Conservation (phyloP, 768 basidiomycete genomes). For the Russula virescens region DNA sequence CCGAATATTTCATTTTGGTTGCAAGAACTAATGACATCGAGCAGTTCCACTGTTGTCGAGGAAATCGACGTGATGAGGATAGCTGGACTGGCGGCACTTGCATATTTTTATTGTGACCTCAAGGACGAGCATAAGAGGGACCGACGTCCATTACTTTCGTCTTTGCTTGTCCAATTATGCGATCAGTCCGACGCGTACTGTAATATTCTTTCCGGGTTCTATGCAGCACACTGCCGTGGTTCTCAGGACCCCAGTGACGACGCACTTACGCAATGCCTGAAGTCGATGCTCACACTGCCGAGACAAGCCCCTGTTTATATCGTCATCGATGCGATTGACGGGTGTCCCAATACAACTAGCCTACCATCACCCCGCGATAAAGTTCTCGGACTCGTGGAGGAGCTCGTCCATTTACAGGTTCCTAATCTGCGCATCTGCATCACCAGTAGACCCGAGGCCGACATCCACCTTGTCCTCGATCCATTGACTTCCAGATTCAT, state of each 20-base stretch:
- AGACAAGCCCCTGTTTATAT: neutral
- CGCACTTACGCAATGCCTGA: neutral
- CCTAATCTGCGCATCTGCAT: neutral
- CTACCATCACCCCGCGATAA: neutral
- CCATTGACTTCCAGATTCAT: neutral
- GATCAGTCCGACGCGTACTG: neutral
- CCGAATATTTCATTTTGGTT: neutral
- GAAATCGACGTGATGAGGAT: neutral
- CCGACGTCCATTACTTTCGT: neutral
- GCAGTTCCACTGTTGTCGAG: neutral
- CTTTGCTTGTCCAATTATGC: neutral
- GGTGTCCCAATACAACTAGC: neutral
- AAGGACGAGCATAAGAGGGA: neutral
- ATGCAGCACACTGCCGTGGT: neutral
- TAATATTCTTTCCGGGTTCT: neutral
- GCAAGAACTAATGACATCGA: neutral
- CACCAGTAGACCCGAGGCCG: neutral
- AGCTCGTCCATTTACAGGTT: neutral
- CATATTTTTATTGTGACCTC: neutral
- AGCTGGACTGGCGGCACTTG: neutral
- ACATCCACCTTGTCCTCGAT: neutral
- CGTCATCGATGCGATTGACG: neutral
- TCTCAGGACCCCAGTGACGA: neutral
- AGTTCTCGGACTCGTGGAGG: neutral
- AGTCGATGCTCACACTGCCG: neutral